Conservation (phyloP, 345 rosid species). For the Gossypium ekmanianum region DNA sequence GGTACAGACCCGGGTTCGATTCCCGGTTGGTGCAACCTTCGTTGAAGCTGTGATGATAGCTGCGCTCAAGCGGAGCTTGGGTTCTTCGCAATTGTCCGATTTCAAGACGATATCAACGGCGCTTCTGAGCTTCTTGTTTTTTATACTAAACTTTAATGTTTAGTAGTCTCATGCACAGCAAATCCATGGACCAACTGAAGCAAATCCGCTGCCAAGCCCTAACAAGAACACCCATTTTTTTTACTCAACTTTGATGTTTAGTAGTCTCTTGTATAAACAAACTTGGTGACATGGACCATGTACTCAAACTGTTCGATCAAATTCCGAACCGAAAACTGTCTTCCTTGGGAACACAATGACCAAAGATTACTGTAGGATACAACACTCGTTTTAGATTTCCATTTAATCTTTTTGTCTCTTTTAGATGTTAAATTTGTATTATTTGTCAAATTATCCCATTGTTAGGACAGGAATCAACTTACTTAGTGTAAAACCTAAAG, state of each 20-base stretch:
- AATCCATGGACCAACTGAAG: conserved; percentile 29
- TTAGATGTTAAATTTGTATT: too few relatives aligned
- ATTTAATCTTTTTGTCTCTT: too few relatives aligned
- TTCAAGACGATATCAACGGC: too few relatives aligned
- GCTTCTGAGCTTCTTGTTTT: too few relatives aligned
- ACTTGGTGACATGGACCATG: conserved; percentile 11
- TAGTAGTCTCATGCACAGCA: neutral
- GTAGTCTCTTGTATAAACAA: conserved; percentile 15
- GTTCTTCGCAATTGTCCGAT: too few relatives aligned
- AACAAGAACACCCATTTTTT: conserved; percentile 26
- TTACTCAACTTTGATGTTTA: conserved; percentile 19
- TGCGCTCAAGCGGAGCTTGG: too few relatives aligned
- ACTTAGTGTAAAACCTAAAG: too few relatives aligned
- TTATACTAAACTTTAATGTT: too few relatives aligned
- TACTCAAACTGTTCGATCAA: neutral
- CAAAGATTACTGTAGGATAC: conserved; percentile 15
- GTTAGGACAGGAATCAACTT: too few relatives aligned
- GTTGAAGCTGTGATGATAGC: too few relatives aligned
- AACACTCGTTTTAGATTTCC: too few relatives aligned
- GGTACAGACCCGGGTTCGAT: conserved; percentile 82
- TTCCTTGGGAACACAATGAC: conserved; percentile 50
- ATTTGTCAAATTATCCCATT: too few relatives aligned
- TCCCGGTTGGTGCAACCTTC: conserved; percentile 42
- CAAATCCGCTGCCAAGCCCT: conserved; percentile 50
- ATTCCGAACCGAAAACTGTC: conserved; percentile 12